Base-by-base conservation (phyloP, 345 rosid species). In the Theobroma cacao region DNA sequence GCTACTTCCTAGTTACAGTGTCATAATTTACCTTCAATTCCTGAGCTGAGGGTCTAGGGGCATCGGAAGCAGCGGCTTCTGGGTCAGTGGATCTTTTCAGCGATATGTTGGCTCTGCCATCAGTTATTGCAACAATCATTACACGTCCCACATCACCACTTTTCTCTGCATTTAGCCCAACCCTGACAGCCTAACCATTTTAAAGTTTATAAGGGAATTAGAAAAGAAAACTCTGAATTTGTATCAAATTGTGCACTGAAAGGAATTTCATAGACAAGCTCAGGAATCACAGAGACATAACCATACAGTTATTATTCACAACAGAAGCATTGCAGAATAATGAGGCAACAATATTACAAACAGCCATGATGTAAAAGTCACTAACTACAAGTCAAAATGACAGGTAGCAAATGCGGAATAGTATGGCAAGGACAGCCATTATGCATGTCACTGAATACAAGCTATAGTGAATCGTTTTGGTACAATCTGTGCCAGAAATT, bases 151-250 rank as follows among this genome's bases (percentile, higher is more conserved):
- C 97, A 79, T 95, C 98, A 77, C 98, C 97, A 69, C 97, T 92
- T 89, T 93, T 95, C 88, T 95, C 99, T 62, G 99, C 98, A 85
- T 93, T 95, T 36, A 95, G 87, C 80, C 99, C 99, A 0, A 95
- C 99, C 82, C 97, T 87, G 77, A 93, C 96, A 5, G 98, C 99
- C 98, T 93, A 75, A 56, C 31, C 55, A 79, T 13, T 77, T 78
- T 17, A 14, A 18, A 38, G 68, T 31, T 4, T 14, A 62, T 55
- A 43, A 30, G 28, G 30, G 22, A 70, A 26, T 78, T 59, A 81
- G 77, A 74, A 63, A 78, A 22, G 13, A 33, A 33, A 78, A 63
- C 30, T 55, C 38, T 22, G n/a, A 40, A 48, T 22, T 30, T 56
- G 65, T 34, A 77, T 59, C 22, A 20, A 24, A 22, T 34, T 38